Base-by-base conservation (phyloP, 331 rosid species). In the Arachis monticola region DNA sequence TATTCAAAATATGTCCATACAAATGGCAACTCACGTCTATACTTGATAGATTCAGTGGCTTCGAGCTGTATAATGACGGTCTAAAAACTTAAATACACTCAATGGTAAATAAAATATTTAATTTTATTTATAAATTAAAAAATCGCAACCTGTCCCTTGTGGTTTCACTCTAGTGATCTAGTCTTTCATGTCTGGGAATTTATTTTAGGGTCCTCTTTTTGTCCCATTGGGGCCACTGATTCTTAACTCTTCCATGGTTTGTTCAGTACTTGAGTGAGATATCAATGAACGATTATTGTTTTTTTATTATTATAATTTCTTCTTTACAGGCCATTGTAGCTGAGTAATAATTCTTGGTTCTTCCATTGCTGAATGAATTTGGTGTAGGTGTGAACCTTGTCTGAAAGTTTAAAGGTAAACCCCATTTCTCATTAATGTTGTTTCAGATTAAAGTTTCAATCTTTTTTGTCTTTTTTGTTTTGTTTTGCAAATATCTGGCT, bases 301-400 rank as follows among this genome's bases (percentile, higher is more conserved):
- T 38, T 30, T 57, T 72, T 27, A 72, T 85, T 68, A 64, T 30
- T 57, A 75, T 55, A 69, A 38, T 30, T 57, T 72, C 58, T 55
- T 77, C 51, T 70, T 72, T 67, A 32, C 76, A 63, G 80, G 50
- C 67, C 77, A 79, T 66, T 69, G 69, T 82, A 62, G 83, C 78
- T 60, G 78, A 79, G 55, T 60, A 59, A 72, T 44, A 63, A 73
- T 60, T 80, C 40, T 35, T 2, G 40, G 5, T 79, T 52, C 74
- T 50, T 53, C 70, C 55, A 78, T 82, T 84, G 96, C 90, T 67
- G 93, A 93, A 91, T 67, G 93, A 93, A 86, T 86, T 91, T 64
- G 55, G 77, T 31, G 83, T 84, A n/a, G 88, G 79, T 82, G 81
- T 74, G 5, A 73, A 83, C 80, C 35, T 63, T 58, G n/a, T 72